Conservation (phyloP, 768 basidiomycete genomes). For the Mycena rosella region DNA sequence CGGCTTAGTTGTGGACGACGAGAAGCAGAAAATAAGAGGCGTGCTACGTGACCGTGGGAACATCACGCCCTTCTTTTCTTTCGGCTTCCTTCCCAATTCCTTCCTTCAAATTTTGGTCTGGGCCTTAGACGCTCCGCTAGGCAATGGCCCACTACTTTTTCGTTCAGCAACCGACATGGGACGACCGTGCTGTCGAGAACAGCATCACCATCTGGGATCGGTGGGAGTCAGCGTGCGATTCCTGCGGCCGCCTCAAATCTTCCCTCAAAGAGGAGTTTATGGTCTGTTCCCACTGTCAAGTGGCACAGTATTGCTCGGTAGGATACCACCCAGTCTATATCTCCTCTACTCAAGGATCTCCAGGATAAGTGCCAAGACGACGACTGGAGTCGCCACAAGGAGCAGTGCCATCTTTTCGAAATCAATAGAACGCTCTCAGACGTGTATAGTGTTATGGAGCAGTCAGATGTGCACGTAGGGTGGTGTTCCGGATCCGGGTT, state of each 20-base stretch:
- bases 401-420: conserved; percentile 11
- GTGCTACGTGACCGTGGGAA: too few species aligned
- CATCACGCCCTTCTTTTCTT: too few species aligned
- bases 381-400: conserved; percentile 6
- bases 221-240: conserved; percentile 14
- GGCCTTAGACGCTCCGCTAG: too few species aligned
- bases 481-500: neutral
- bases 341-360: neutral
- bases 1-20: too few species aligned
- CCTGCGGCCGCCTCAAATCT: conserved; percentile 4
- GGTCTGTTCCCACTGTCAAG: neutral
- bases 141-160: too few species aligned
- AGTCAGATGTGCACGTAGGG: neutral
- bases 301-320: conserved; percentile 17
- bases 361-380: conserved; percentile 4
- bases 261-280: neutral
- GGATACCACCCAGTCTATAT: neutral
- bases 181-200: conserved; percentile 2
- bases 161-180: neutral
- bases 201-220: neutral
- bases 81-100: too few species aligned
- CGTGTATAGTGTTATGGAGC: neutral
- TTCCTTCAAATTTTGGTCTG: too few species aligned
- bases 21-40: too few species aligned
- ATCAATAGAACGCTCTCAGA: conserved; percentile 11